Percentiles rank a stretch among this genome's conserved stretches.
Conservation (phyloP, 495 filamentous ascomycete species). For the Lindgomyces ingoldianus region DNA sequence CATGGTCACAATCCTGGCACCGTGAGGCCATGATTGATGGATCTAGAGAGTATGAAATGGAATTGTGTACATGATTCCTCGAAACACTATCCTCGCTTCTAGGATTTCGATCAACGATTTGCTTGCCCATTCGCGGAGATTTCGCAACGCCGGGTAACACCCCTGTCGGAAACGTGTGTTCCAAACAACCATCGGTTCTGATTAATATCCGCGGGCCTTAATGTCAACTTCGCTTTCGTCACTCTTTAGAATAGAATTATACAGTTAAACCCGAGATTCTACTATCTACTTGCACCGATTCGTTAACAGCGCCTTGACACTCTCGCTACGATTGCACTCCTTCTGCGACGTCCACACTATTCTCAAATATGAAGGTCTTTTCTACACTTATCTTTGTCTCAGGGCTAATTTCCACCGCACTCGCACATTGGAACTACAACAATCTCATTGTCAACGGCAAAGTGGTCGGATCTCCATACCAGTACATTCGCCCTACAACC, state of each 20-base stretch:
- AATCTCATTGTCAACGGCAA: constrained; percentile 10
- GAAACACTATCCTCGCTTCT: no score
- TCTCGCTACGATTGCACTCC: not conserved
- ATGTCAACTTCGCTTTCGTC: not conserved
- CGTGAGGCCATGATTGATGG: no score
- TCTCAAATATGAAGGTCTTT: constrained; percentile 1
- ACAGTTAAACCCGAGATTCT: not conserved
- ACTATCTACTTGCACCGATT: no score
- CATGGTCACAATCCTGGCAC: no score
- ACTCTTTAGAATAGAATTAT: not conserved
- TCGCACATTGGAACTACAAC: constrained; percentile 19
- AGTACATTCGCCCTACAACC: constrained; percentile 13
- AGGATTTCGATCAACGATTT: not conserved
- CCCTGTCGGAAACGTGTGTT: constrained; percentile 1
- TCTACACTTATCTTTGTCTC: not conserved
- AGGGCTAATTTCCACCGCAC: not conserved
- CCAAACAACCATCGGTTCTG: constrained; percentile 11
- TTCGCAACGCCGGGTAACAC: not conserved
- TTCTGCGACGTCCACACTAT: not conserved
- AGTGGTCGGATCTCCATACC: constrained; percentile 5
- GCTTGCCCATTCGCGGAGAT: constrained; percentile 5
- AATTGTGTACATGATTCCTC: no score
- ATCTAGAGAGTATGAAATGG: no score
- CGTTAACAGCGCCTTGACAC: not conserved
- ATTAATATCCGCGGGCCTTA: not conserved